These are phyloP conservation scores for Fusarium denticulatum DNA, from an alignment of 2,329 filamentous ascomycete species.

Conservation along the genomic window DNA sequence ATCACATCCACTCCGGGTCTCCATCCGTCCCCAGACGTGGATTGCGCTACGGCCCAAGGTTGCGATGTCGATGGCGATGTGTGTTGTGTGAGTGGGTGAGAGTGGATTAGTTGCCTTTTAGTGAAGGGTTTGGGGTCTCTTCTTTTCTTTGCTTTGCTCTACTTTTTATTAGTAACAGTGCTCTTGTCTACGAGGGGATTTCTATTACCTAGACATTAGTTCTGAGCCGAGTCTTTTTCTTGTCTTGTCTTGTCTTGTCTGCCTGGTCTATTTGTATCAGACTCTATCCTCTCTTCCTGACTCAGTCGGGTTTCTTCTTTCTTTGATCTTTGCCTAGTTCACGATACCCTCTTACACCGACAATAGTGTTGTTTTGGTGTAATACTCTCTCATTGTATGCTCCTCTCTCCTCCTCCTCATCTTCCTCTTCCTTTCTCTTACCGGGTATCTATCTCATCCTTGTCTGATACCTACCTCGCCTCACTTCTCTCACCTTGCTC, in stretches of 20 bases:
- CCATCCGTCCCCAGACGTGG: conserved; percentile 41
- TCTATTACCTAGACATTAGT: conserved; percentile 19
- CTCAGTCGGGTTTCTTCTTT: not conserved
- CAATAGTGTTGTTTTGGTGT: conserved; percentile 12
- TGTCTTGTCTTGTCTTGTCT: not conserved
- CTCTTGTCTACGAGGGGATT: conserved; percentile 23
- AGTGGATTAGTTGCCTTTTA: not conserved
- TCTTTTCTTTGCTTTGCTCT: not conserved
- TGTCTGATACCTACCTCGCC: conserved; percentile 24
- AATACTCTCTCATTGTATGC: conserved; percentile 15
- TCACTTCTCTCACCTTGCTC: not conserved
- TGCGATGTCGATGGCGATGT: conserved; percentile 12
- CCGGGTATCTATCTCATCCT: conserved; percentile 21
- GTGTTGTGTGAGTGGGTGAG: conserved; percentile 26
- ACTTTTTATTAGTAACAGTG: conserved; percentile 2
- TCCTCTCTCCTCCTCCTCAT: not conserved
- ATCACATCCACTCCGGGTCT: conserved; percentile 32
- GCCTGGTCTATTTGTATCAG: conserved; percentile 26
- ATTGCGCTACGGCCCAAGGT: conserved; percentile 28
- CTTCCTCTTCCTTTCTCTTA: conserved; percentile 18
- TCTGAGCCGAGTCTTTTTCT: conserved; percentile 4
- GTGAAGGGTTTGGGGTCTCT: conserved; percentile 13
- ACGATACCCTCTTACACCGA: conserved; percentile 29
- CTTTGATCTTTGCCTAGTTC: not conserved
- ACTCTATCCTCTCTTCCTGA: conserved; percentile 1